These are phyloP conservation scores for Graphilbum sp. DNA, from an alignment of 2,329 filamentous ascomycete species.

Conservation along the genomic window DNA sequence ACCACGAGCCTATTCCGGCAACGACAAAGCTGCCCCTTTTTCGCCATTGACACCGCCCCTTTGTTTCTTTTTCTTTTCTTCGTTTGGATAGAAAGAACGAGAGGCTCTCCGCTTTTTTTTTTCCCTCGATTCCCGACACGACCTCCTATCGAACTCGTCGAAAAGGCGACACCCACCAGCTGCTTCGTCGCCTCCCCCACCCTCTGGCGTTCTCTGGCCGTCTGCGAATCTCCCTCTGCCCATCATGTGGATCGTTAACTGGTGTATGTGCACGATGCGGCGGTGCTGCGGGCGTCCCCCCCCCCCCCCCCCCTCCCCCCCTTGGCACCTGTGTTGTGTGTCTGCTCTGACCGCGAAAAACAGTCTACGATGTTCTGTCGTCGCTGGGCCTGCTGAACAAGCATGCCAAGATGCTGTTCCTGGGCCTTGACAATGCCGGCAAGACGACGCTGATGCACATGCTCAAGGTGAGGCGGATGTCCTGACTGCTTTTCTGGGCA, in stretches of 20 bases:
- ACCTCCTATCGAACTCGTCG: too few species aligned
- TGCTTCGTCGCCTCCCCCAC: not conserved
- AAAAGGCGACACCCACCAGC: too few species aligned
- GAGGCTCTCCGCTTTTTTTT: too few species aligned
- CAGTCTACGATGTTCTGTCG: conserved; percentile 81
- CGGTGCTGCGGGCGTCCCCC: too few species aligned
- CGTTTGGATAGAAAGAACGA: too few species aligned
- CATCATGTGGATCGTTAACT: conserved; percentile 83
- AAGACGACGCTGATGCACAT: conserved; percentile 91
- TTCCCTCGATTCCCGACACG: too few species aligned
- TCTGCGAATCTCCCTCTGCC: not conserved
- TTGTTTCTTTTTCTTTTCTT: too few species aligned
- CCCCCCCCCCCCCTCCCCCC: too few species aligned
- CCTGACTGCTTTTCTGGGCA: too few species aligned
- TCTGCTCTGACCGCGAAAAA: conserved; percentile 1
- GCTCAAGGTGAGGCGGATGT: conserved; percentile 77
- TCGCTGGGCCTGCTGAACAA: conserved; percentile 84
- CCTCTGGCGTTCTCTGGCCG: not conserved
- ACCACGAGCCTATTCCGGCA: too few species aligned
- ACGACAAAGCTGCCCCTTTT: too few species aligned
- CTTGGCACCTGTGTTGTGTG: conserved; percentile 1
- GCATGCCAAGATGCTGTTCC: conserved; percentile 86
- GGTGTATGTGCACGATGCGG: conserved; percentile 66
- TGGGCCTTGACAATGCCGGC: conserved; percentile 85
- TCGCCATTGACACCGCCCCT: too few species aligned